These are phyloP conservation scores for Gaultheria prostrata DNA, from an alignment of 148 eudicot genomes.

Conservation along the genomic window DNA sequence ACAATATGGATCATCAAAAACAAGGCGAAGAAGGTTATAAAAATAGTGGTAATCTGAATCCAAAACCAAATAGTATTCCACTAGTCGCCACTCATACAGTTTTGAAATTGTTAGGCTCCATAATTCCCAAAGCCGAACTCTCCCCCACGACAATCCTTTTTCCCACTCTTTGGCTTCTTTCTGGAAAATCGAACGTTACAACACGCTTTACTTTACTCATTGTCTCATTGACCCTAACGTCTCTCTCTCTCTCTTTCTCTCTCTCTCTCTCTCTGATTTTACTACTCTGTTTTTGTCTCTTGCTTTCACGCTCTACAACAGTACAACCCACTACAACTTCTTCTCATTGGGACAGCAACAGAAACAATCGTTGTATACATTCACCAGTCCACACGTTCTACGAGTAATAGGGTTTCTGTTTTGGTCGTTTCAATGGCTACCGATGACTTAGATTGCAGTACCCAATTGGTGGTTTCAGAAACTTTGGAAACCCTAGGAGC, in stretches of 20 bases:
- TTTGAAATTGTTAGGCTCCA: background rate
- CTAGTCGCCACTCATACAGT: no score
- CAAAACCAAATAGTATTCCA: no score
- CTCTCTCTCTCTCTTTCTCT: slow-evolving; percentile 16
- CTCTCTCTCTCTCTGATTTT: background rate
- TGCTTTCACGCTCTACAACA: background rate
- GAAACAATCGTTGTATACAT: background rate
- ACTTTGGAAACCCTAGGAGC: background rate
- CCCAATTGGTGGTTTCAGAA: slow-evolving; percentile 10
- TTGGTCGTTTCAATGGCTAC: slow-evolving; percentile 4
- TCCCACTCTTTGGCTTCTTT: background rate
- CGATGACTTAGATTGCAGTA: background rate
- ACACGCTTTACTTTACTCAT: background rate
- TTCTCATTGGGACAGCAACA: background rate
- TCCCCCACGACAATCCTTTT: background rate
- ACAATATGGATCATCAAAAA: no score
- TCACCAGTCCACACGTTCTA: background rate
- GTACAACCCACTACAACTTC: background rate
- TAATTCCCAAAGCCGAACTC: background rate
- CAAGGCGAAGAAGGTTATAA: no score
- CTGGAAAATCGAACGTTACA: slow-evolving; percentile 15
- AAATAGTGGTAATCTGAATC: no score
- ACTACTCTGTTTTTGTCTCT: background rate
- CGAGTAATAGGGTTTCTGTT: background rate
- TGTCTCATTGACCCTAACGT: background rate